A percentile compares a stretch with the other conserved stretches of the same genome.
Evolutionary conservation across 768 basidiomycete genomes (phyloP).

Genomic region (Lyophyllum decastes): DNA sequence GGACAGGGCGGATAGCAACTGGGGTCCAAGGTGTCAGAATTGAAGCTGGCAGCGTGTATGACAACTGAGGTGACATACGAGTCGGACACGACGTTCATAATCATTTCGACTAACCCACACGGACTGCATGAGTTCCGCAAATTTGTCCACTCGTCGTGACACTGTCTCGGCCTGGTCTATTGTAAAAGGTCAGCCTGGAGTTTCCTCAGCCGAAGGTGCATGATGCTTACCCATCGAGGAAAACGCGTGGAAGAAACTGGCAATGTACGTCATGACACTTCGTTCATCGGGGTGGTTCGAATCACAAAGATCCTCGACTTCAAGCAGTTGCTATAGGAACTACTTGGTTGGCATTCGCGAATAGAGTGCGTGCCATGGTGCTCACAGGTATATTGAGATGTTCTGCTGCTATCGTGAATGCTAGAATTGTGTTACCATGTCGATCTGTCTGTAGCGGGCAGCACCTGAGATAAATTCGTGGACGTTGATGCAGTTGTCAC

Average conservation of each 20-base stretch:
- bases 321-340: constrained; percentile 76
- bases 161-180: constrained; percentile 95
- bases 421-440: constrained; percentile 81
- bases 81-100: constrained; percentile 83
- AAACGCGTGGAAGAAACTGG: constrained; percentile 97
- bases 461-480: constrained; percentile 4
- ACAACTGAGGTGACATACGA: constrained; percentile 43
- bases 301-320: constrained; percentile 95
- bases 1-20: constrained; percentile 70
- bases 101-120: constrained; percentile 88
- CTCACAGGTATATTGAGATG: constrained; percentile 89
- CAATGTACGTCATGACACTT: constrained; percentile 97
- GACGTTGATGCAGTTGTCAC: constrained; percentile 3
- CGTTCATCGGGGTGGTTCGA: constrained; percentile 89
- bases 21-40: neutral
- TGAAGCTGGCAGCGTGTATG: neutral
- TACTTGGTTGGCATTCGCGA: neutral
- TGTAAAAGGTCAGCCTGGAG: constrained; percentile 7
- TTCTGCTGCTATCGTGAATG: constrained; percentile 86
- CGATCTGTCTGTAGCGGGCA: constrained; percentile 59
- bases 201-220: neutral
- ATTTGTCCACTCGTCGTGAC: constrained; percentile 91
- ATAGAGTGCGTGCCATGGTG: constrained; percentile 11
- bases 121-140: constrained; percentile 93
- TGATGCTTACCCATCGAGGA: constrained; percentile 83